These are phyloP conservation scores for Cryphonectria radicalis DNA, from an alignment of 2,329 filamentous ascomycete species.

Conservation along the genomic window DNA sequence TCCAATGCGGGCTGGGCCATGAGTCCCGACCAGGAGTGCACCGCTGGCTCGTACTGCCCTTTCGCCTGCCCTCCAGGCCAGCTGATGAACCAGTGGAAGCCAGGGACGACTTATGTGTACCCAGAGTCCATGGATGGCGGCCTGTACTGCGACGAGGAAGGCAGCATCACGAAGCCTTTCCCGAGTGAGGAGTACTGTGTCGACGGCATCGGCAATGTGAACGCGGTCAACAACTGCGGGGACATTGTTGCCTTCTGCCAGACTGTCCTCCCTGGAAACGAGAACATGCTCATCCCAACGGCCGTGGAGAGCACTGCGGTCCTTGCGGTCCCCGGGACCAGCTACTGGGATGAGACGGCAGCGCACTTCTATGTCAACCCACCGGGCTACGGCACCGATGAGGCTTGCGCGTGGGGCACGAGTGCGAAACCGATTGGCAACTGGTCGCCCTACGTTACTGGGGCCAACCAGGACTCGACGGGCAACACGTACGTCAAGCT, in stretches of 20 bases:
- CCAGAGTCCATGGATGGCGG: constrained; percentile 78
- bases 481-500: constrained; percentile 77
- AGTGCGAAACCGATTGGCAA: constrained; percentile 68
- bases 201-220: constrained; percentile 67
- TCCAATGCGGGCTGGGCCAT: constrained; percentile 79
- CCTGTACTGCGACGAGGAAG: constrained; percentile 70
- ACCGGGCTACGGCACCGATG: constrained; percentile 62
- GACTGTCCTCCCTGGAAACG: constrained; percentile 77
- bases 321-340: constrained; percentile 70
- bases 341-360: constrained; percentile 74
- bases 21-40: constrained; percentile 74
- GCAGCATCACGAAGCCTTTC: constrained; percentile 72
- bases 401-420: constrained; percentile 75
- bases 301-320: constrained; percentile 59
- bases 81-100: constrained; percentile 81
- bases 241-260: constrained; percentile 73
- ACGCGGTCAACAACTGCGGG: constrained; percentile 68
- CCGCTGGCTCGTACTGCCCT: constrained; percentile 71
- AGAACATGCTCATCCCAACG: constrained; percentile 84
- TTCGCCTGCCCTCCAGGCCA: constrained; percentile 77
- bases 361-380: constrained; percentile 84
- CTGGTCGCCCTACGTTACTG: constrained; percentile 78
- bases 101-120: constrained; percentile 68
- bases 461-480: constrained; percentile 68
- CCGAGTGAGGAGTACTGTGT: constrained; percentile 70